Percentiles rank a stretch among this genome's conserved stretches.
phyloP scores from a whole-genome alignment of 768 basidiomycete species.

The Tylopilus rubrobrunneus region DNA sequence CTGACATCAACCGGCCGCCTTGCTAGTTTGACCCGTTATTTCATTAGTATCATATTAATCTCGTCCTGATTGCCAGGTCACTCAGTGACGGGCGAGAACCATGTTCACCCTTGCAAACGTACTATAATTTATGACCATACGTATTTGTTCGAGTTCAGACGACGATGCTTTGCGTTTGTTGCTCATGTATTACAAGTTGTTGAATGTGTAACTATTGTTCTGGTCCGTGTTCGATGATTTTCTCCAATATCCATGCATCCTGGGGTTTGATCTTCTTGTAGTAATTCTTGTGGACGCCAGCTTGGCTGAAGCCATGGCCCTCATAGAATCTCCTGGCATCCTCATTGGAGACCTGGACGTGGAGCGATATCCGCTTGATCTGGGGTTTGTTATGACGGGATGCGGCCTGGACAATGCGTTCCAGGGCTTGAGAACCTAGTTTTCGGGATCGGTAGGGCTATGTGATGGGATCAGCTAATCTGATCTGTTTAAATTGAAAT shows the following conservation, averaged over 20 bases:
- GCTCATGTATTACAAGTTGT: constrained; percentile 25
- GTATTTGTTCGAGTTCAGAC: constrained; percentile 10
- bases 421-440: constrained; percentile 68
- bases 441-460: constrained; percentile 84
- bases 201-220: constrained; percentile 23
- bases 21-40: constrained; percentile 19
- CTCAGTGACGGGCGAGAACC: constrained; percentile 14
- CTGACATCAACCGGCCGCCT: constrained; percentile 20
- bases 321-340: constrained; percentile 82
- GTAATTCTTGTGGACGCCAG: constrained; percentile 64
- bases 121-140: constrained; percentile 29
- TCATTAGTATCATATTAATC: constrained; percentile 26
- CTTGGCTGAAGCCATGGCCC: constrained; percentile 73
- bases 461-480: constrained; percentile 10
- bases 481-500: constrained; percentile 8
- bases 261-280: constrained; percentile 87
- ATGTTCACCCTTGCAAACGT: constrained; percentile 25
- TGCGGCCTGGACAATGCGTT: constrained; percentile 65
- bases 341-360: constrained; percentile 81
- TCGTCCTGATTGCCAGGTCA: constrained; percentile 15
- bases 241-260: constrained; percentile 86
- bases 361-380: constrained; percentile 72
- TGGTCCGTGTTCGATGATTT: constrained; percentile 36
- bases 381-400: constrained; percentile 53
- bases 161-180: constrained; percentile 1